These are phyloP conservation scores for Phialophora chinensis DNA, from an alignment of 2,329 filamentous ascomycete genomes.

Conservation along the genomic window DNA sequence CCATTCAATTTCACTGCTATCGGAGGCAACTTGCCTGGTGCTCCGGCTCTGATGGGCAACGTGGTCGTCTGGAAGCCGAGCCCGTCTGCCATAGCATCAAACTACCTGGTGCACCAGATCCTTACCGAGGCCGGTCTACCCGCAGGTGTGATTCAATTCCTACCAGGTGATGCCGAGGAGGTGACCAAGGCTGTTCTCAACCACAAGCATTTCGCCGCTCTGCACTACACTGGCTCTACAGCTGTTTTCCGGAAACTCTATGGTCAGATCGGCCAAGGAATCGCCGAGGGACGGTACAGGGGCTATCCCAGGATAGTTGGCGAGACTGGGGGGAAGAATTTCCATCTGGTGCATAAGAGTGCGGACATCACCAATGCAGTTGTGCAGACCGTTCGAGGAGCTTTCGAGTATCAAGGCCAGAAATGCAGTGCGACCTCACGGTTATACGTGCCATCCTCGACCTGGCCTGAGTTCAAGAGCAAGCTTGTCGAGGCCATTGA, in stretches of 20 bases:
- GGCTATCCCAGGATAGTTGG: slow-evolving; percentile 82
- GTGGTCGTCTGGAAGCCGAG: slow-evolving; percentile 92
- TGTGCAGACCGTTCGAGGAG: slow-evolving; percentile 76
- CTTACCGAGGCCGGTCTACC: slow-evolving; percentile 86
- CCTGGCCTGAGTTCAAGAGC: slow-evolving; percentile 72
- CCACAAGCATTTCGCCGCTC: slow-evolving; percentile 76
- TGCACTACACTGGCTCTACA: slow-evolving; percentile 89
- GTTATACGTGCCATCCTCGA: slow-evolving; percentile 72
- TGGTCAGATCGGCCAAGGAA: slow-evolving; percentile 77
- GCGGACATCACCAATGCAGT: slow-evolving; percentile 76
- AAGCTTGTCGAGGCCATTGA: slow-evolving; percentile 67
- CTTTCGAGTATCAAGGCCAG: slow-evolving; percentile 83
- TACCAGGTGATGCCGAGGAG: slow-evolving; percentile 80
- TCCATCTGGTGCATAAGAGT: slow-evolving; percentile 74
- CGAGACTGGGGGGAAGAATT: slow-evolving; percentile 87
- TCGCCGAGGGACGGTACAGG: slow-evolving; percentile 77
- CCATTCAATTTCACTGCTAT: slow-evolving; percentile 98
- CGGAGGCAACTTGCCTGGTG: slow-evolving; percentile 77
- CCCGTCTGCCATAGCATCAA: slow-evolving; percentile 78
- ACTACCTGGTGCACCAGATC: slow-evolving; percentile 84
- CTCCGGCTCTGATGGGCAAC: slow-evolving; percentile 84
- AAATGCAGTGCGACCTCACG: slow-evolving; percentile 82
- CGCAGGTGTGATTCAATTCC: slow-evolving; percentile 83
- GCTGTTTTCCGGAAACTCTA: slow-evolving; percentile 83
- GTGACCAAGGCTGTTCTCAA: slow-evolving; percentile 75